Evolutionary conservation across 2,329 filamentous ascomycete species (phyloP).

Genomic region (Chalaropsis ovoidea): DNA sequence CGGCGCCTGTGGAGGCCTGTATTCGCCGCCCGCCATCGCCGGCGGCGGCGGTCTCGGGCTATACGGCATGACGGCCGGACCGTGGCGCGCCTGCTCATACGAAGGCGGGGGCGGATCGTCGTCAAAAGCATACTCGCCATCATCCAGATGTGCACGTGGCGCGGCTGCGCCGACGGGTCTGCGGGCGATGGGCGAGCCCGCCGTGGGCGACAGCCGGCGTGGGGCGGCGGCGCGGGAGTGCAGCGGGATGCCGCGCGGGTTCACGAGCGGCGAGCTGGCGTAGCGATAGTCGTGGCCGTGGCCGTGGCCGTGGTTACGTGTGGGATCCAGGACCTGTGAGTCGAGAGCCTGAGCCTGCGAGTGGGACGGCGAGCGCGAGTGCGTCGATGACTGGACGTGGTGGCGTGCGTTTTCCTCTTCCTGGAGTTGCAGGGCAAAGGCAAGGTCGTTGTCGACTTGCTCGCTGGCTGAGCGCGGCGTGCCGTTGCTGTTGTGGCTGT

Average conservation of each 20-base stretch:
- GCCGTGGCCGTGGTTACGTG: neutral
- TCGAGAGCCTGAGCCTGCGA: neutral
- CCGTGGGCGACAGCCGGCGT: neutral
- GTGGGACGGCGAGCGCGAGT: constrained; percentile 41
- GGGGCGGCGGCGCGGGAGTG: neutral
- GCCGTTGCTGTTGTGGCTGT: neutral
- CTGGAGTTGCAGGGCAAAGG: constrained; percentile 81
- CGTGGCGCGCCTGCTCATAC: constrained; percentile 16
- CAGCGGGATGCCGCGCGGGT: constrained; percentile 22
- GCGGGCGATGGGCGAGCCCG: neutral
- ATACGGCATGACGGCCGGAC: neutral
- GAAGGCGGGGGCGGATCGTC: constrained; percentile 15
- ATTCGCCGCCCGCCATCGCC: neutral
- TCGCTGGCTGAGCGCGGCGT: constrained; percentile 50
- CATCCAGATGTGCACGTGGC: neutral
- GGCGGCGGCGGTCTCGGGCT: neutral
- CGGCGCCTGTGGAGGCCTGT: neutral
- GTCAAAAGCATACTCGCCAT: neutral
- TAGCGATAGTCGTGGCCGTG: constrained; percentile 5
- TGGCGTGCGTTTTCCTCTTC: constrained; percentile 84
- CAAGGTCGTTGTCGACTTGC: constrained; percentile 78
- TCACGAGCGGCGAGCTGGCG: constrained; percentile 9
- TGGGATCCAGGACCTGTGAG: constrained; percentile 31
- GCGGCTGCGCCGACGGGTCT: neutral
- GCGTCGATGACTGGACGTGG: constrained; percentile 34